Percentiles rank a stretch among this genome's conserved stretches.
Evolutionary conservation across 495 filamentous ascomycete species (phyloP).

Genomic region (Aspergillus heteromorphus): DNA sequence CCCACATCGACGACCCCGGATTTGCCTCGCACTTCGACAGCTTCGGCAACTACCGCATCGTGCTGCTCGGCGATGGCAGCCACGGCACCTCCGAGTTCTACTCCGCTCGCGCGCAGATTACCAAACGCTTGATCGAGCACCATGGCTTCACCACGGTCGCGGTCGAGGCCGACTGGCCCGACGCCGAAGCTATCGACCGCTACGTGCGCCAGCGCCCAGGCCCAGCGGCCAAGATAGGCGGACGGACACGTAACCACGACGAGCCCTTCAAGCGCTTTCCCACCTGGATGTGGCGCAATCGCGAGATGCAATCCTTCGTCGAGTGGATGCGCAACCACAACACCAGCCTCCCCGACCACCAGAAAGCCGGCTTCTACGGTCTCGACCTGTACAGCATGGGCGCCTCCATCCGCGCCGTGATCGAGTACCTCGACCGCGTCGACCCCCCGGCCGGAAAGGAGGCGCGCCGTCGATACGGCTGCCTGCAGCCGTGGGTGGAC

Average conservation of each 20-base stretch:
- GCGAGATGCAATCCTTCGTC: slow-evolving; percentile 50
- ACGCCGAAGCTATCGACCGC: slow-evolving; percentile 52
- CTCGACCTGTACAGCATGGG: slow-evolving; percentile 54
- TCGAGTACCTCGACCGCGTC: slow-evolving; percentile 47
- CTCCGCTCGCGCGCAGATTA: slow-evolving; percentile 48
- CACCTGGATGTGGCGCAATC: slow-evolving; percentile 60
- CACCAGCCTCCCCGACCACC: slow-evolving; percentile 15
- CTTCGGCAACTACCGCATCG: slow-evolving; percentile 37
- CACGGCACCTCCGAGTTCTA: slow-evolving; percentile 61
- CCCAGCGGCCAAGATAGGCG: slow-evolving; percentile 15
- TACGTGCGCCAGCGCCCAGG: slow-evolving; percentile 48
- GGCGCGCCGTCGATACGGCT: slow-evolving; percentile 43
- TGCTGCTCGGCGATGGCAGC: slow-evolving; percentile 53
- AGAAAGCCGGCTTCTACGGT: slow-evolving; percentile 47
- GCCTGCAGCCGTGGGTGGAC: slow-evolving; percentile 47
- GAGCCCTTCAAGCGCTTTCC: slow-evolving; percentile 52
- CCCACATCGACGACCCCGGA: slow-evolving; percentile 27
- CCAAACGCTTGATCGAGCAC: slow-evolving; percentile 44
- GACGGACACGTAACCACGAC: slow-evolving; percentile 8
- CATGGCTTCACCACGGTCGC: slow-evolving; percentile 55
- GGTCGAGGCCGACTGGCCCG: slow-evolving; percentile 57
- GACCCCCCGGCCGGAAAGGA: slow-evolving; percentile 41
- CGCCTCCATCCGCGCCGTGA: slow-evolving; percentile 44
- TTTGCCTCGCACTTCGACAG: slow-evolving; percentile 42
- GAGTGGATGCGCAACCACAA: slow-evolving; percentile 53